Conservation (phyloP, 805 yeast genomes). For the Candida xiaguanensis region DNA sequence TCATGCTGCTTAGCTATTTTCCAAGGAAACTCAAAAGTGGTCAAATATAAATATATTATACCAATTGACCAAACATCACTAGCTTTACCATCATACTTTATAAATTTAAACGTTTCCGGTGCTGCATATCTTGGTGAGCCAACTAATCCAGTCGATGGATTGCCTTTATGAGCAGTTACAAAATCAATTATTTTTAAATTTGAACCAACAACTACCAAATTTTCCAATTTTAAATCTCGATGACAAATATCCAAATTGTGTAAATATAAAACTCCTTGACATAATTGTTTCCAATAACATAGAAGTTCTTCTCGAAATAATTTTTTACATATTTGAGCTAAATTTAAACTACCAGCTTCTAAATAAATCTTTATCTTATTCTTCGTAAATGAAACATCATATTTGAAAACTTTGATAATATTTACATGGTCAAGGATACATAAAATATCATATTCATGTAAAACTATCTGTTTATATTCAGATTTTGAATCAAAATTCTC, state of each 20-base stretch:
- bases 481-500: slow-evolving; percentile 37
- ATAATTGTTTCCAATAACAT: slow-evolving; percentile 41
- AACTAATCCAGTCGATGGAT: slow-evolving; percentile 41
- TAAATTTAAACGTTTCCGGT: slow-evolving; percentile 40
- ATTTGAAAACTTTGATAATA: slow-evolving; percentile 32
- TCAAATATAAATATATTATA: slow-evolving; percentile 33
- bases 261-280: slow-evolving; percentile 33
- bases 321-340: slow-evolving; percentile 12
- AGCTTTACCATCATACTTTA: slow-evolving; percentile 38
- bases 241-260: slow-evolving; percentile 41
- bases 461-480: slow-evolving; percentile 38
- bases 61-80: slow-evolving; percentile 53
- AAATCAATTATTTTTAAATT: slow-evolving; percentile 45
- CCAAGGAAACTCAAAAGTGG: slow-evolving; percentile 44
- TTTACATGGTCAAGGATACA: slow-evolving; percentile 24
- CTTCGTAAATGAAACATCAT: slow-evolving; percentile 20
- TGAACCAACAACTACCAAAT: slow-evolving; percentile 31
- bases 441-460: slow-evolving; percentile 34
- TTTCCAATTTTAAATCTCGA: slow-evolving; percentile 49
- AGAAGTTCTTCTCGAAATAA: slow-evolving; percentile 13
- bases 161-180: slow-evolving; percentile 22
- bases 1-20: slow-evolving; percentile 31
- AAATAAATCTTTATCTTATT: slow-evolving; percentile 24
- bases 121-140: slow-evolving; percentile 46
- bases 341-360: slow-evolving; percentile 28